Conservation (phyloP, 2,329 filamentous ascomycete species). For the Geoglossum cookeanum region DNA sequence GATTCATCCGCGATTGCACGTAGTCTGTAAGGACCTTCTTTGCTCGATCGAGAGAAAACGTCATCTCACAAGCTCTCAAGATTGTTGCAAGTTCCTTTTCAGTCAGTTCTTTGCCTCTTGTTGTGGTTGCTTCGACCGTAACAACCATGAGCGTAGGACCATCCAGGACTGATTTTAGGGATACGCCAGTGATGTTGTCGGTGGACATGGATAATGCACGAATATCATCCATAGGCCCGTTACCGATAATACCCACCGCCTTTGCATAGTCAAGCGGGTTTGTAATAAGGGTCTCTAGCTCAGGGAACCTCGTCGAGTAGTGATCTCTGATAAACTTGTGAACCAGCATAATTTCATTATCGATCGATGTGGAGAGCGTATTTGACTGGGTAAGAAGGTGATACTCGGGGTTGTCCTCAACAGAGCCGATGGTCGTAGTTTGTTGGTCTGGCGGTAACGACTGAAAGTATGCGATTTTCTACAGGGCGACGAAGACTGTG, state of each 20-base stretch:
- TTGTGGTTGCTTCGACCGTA: constrained; percentile 81
- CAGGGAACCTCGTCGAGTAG: constrained; percentile 84
- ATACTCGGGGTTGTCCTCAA: constrained; percentile 87
- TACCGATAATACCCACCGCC: constrained; percentile 80
- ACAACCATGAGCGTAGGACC: constrained; percentile 90
- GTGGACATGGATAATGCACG: constrained; percentile 57
- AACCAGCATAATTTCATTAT: constrained; percentile 77
- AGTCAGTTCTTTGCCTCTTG: constrained; percentile 59
- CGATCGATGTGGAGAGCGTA: constrained; percentile 75
- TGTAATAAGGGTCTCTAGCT: constrained; percentile 75
- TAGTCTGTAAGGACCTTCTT: constrained; percentile 81
- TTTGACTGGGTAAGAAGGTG: constrained; percentile 77
- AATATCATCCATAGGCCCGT: constrained; percentile 79
- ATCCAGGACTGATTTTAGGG: constrained; percentile 65
- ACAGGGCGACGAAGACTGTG: constrained; percentile 30
- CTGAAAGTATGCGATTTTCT: constrained; percentile 70
- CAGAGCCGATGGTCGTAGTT: constrained; percentile 52
- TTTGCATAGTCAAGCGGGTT: constrained; percentile 92
- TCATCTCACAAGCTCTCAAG: constrained; percentile 65
- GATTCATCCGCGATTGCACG: constrained; percentile 89
- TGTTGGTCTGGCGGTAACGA: constrained; percentile 45
- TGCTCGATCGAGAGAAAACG: constrained; percentile 67
- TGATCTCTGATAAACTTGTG: constrained; percentile 96
- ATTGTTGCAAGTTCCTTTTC: constrained; percentile 58
- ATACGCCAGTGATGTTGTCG: constrained; percentile 57